Base-by-base conservation (phyloP, 2,329 filamentous ascomycete genomes). In the Verticillium isaacii region DNA sequence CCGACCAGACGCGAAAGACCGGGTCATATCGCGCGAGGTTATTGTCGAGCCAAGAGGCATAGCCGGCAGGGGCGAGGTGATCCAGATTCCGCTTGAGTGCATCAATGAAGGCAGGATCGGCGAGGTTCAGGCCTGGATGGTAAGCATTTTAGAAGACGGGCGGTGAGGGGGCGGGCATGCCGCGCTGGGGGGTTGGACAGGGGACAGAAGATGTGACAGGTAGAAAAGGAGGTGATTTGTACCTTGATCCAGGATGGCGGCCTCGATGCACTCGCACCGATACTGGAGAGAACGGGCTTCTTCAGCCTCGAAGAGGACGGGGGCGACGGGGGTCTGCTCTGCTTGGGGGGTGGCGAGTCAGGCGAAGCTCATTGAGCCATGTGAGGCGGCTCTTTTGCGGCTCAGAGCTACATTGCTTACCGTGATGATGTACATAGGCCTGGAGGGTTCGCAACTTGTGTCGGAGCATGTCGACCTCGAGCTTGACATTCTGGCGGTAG, bases 221-320 rank as follows among this genome's bases (percentile, higher is more conserved):
- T n/a, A n/a, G 32, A n/a, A 34, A 37, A 23, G 45, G 17, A 8
- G 17, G 39, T n/a, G 17, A 3, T 58, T 68, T 77, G 56, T 75
- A 82, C 80, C 80, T 72, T 78, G 73, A 19, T 81, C 78, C 64
- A 83, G 70, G 67, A 82, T 82, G 61, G 78, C 79, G 59, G 75
- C 76, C 68, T 86, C 82, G 60, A 86, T 80, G 70, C 82, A 84
- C 72, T 86, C 84, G 72, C 83, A 85, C 66, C 80, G 80, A 67
- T 86, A 84, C 69, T 86, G 84, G 60, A 86, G 72, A 41, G 78
- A 76, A 61, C 84, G 78, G 32, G 84, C 84, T 70, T 86, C 84
- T 71, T 86, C 84, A 29, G 80, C 76, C 65, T 85, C 81, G 60
- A 82, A 86, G 60, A 85, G 71, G 64, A 77, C 73, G 29, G 80